Evolutionary conservation across 768 basidiomycete species (phyloP).

Genomic region (Podaxis sp.): DNA sequence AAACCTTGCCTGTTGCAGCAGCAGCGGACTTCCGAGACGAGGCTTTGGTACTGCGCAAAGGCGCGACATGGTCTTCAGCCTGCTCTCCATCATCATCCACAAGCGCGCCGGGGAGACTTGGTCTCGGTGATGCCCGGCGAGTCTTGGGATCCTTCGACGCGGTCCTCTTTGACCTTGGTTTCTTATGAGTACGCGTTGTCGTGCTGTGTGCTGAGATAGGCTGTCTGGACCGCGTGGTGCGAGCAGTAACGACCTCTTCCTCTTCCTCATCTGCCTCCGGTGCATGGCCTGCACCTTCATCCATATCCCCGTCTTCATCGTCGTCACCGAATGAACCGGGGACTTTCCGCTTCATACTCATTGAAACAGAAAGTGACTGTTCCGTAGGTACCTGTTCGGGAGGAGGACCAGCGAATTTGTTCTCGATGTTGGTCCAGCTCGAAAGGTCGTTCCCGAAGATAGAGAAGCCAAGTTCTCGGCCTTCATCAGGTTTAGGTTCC

Average conservation of each 20-base stretch:
- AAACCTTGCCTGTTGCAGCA: slow-evolving; percentile 15
- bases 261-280: not conserved
- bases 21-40: slow-evolving; percentile 18
- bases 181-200: slow-evolving; percentile 9
- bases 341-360: slow-evolving; percentile 29
- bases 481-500: slow-evolving; percentile 17
- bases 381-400: slow-evolving; percentile 20
- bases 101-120: slow-evolving; percentile 18
- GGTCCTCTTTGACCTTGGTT: slow-evolving; percentile 6
- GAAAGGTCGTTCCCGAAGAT: slow-evolving; percentile 22
- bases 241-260: not conserved
- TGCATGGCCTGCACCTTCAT: slow-evolving; percentile 19
- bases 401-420: slow-evolving; percentile 6
- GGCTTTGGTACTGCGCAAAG: slow-evolving; percentile 34
- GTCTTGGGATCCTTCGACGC: slow-evolving; percentile 4
- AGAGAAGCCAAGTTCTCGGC: slow-evolving; percentile 25
- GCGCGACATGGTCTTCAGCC: slow-evolving; percentile 33
- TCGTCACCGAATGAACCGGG: slow-evolving; percentile 45
- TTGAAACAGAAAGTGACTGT: slow-evolving; percentile 21
- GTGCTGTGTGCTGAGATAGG: slow-evolving; percentile 11
- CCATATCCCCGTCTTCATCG: slow-evolving; percentile 31
- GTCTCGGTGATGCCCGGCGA: slow-evolving; percentile 6
- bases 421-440: not conserved
- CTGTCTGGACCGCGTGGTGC: not conserved
- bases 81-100: slow-evolving; percentile 27